Evolutionary conservation across 108 stramenopile genomes (phyloP).

Genomic region (Skeletonema tropicum): DNA sequence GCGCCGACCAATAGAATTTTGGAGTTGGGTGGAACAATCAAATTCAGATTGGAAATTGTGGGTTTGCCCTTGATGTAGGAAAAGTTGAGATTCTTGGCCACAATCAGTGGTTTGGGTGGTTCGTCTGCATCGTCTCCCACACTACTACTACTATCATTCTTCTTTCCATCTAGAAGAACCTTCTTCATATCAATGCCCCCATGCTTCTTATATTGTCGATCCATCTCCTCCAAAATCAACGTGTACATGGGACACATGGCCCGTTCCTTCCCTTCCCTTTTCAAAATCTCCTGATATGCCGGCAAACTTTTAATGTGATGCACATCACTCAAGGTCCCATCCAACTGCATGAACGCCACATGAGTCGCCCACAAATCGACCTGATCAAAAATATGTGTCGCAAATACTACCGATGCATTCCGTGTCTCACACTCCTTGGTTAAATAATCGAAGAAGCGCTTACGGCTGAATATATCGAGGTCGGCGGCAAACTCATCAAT

Average conservation of each 20-base stretch:
- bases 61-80: conserved; percentile 59
- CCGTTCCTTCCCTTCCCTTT: conserved; percentile 22
- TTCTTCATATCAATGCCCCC: conserved; percentile 1
- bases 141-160: neutral
- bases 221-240: conserved; percentile 50
- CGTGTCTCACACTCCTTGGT: conserved; percentile 87
- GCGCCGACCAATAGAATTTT: conserved; percentile 89
- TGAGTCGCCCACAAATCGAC: conserved; percentile 72
- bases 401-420: conserved; percentile 95
- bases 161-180: neutral
- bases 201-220: conserved; percentile 35
- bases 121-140: neutral
- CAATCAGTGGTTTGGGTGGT: neutral
- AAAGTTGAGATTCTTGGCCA: conserved; percentile 62
- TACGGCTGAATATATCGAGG: conserved; percentile 94
- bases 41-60: conserved; percentile 67
- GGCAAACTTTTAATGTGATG: conserved; percentile 28
- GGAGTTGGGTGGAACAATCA: conserved; percentile 71
- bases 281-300: conserved; percentile 48
- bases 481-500: conserved; percentile 98
- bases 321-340: conserved; percentile 36
- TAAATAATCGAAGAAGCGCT: conserved; percentile 92
- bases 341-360: conserved; percentile 48
- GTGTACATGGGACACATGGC: conserved; percentile 59
- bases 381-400: conserved; percentile 99